phyloP scores from a whole-genome alignment of 139 green algal genomes.

The Coelastrella sp. region DNA sequence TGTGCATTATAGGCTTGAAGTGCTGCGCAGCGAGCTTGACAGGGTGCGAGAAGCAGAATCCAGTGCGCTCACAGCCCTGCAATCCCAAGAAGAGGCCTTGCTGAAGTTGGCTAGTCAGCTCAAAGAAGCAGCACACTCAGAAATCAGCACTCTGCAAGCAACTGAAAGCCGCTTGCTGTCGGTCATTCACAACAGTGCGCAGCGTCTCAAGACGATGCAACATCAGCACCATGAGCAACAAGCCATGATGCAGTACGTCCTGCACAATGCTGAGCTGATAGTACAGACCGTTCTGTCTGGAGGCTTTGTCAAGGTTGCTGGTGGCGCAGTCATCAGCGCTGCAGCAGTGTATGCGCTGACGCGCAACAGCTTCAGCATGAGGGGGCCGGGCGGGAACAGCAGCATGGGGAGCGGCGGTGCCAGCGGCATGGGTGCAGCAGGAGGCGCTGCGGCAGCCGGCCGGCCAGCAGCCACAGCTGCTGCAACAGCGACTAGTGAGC shows the following conservation, averaged over 20 bases:
- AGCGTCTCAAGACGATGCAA: slow-evolving; percentile 25
- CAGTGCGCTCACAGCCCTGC: not conserved
- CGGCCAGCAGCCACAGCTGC: not conserved
- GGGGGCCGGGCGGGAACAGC: not conserved
- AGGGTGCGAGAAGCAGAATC: not conserved
- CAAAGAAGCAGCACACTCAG: slow-evolving; percentile 13
- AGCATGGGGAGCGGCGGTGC: not conserved
- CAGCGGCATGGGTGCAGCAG: not conserved
- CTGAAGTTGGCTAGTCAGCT: slow-evolving; percentile 25
- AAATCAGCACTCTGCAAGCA: slow-evolving; percentile 21
- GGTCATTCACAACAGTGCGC: slow-evolving; percentile 5
- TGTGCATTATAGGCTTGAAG: not conserved
- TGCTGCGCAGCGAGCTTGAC: not conserved
- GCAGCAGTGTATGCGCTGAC: slow-evolving; percentile 9
- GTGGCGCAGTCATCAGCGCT: not conserved
- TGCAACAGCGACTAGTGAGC: not conserved
- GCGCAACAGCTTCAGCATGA: not conserved
- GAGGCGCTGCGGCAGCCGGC: not conserved
- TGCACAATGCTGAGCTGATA: not conserved
- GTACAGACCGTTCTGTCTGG: slow-evolving; percentile 24
- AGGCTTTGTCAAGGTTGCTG: slow-evolving; percentile 16
- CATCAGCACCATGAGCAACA: slow-evolving; percentile 17
- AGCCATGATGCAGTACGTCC: not conserved
- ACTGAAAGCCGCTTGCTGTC: slow-evolving; percentile 20
- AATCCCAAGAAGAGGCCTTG: slow-evolving; percentile 16